phyloP scores from a whole-genome alignment of 306 rosid species.

The Prinsepia uniflora region DNA sequence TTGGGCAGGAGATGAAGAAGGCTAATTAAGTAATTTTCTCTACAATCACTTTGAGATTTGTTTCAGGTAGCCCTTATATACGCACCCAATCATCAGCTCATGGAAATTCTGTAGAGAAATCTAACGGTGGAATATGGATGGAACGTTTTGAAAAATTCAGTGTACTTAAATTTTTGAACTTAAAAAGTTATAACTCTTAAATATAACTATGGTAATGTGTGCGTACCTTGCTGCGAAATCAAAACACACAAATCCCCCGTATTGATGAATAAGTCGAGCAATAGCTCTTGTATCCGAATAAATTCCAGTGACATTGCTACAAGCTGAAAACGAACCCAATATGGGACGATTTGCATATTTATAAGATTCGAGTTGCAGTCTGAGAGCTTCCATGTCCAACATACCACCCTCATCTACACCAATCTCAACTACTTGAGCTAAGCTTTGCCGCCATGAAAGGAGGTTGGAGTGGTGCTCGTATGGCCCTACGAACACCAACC shows the following conservation, averaged over 20 bases:
- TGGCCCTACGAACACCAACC: slow-evolving; percentile 88
- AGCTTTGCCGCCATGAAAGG: slow-evolving; percentile 81
- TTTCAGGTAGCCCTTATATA: too few species aligned
- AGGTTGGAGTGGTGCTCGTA: slow-evolving; percentile 84
- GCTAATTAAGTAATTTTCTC: too few species aligned
- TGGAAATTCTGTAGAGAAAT: too few species aligned
- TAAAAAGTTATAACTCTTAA: neutral
- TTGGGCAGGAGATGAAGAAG: too few species aligned
- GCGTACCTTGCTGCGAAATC: slow-evolving; percentile 82
- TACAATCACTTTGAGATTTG: too few species aligned
- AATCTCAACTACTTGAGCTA: slow-evolving; percentile 75
- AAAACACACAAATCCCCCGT: slow-evolving; percentile 65
- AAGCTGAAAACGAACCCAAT: slow-evolving; percentile 83
- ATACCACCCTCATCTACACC: slow-evolving; percentile 56
- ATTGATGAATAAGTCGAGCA: slow-evolving; percentile 64
- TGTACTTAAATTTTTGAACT: too few species aligned
- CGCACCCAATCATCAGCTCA: too few species aligned
- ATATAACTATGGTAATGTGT: neutral
- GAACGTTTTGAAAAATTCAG: too few species aligned
- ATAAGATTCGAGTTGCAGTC: slow-evolving; percentile 39
- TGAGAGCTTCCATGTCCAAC: slow-evolving; percentile 50
- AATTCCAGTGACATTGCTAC: slow-evolving; percentile 87
- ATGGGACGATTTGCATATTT: slow-evolving; percentile 49
- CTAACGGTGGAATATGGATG: too few species aligned
- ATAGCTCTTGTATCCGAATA: slow-evolving; percentile 56